Conservation (phyloP, 2,329 filamentous ascomycete genomes). For the Cladosporium sp. region DNA sequence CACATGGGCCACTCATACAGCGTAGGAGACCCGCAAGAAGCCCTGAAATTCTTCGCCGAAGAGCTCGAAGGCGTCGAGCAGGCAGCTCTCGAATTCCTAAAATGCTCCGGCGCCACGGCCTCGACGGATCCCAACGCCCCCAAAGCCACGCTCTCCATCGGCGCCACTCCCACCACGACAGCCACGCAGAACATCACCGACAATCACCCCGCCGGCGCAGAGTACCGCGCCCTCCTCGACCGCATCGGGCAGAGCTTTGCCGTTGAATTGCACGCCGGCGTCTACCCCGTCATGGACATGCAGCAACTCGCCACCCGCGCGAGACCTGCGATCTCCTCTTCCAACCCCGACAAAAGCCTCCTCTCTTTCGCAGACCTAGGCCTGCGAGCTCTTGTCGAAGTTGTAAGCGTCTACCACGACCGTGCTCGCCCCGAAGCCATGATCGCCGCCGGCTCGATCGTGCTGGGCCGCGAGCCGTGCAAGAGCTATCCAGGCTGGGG, state of each 20-base stretch:
- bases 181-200: slow-evolving; percentile 57
- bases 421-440: slow-evolving; percentile 59
- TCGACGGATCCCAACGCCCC: slow-evolving; percentile 11
- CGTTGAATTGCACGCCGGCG: slow-evolving; percentile 71
- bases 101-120: slow-evolving; percentile 18
- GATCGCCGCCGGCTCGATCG: slow-evolving; percentile 64
- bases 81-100: slow-evolving; percentile 39
- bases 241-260: slow-evolving; percentile 31
- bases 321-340: slow-evolving; percentile 36
- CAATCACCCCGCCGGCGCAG: slow-evolving; percentile 30
- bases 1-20: slow-evolving; percentile 71
- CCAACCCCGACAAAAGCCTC: slow-evolving; percentile 22
- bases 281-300: slow-evolving; percentile 71
- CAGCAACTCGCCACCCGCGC: slow-evolving; percentile 74
- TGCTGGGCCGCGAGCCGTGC: slow-evolving; percentile 69
- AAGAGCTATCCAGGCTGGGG: slow-evolving; percentile 69
- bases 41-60: slow-evolving; percentile 54
- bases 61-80: slow-evolving; percentile 56
- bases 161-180: slow-evolving; percentile 71
- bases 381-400: slow-evolving; percentile 66
- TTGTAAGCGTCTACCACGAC: slow-evolving; percentile 64
- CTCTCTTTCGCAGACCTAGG: slow-evolving; percentile 56
- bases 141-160: slow-evolving; percentile 60
- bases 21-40: slow-evolving; percentile 51
- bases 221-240: slow-evolving; percentile 31